Base-by-base conservation (phyloP, 768 basidiomycete species). In the Boletus rubescentipes region DNA sequence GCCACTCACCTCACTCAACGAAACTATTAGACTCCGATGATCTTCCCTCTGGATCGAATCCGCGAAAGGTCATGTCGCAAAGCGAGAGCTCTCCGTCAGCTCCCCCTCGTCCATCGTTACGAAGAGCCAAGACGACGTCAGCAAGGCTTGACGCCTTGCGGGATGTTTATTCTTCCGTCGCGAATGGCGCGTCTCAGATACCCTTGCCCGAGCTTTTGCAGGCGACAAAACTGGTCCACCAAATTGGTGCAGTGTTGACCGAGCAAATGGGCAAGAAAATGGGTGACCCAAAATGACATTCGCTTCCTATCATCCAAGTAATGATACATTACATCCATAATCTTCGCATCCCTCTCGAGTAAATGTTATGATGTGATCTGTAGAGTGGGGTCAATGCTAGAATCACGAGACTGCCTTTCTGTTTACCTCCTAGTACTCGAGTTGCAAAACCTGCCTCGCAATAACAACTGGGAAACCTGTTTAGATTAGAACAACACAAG, bases 261-360 rank as follows among this genome's bases (percentile, higher is more conserved):
- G 77, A 79, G 55, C 73, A 77, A 59, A 70, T 83, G 62, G 64
- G 64, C 39, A 73, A 69, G 57, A 75, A 72, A 59, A 52, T 76
- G 45, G 56, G 57, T 10, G 54, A 50, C 49, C 46, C 53, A 7
- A 9, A 14, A 12, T 61, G 29, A 70, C 31, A 35, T 38, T 26
- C 9, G 7, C 5, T 53, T 38, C 31, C 32, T 26, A 10, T 47
- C 42, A 46, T 21, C 9, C 26, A 11, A 26, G n/a, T 31, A 47
- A 35, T 21, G 32, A 48, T 46, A 47, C 42, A n/a, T 75, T 72
- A 54, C 83, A 87, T 3, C 81, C 83, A 55, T 82, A 86, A 71
- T 2, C 26, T 39, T 47, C 5, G 8, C 16, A 30, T 37, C 31
- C 42, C 43, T 46, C 52, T 18, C 47, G 52, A 26, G 45, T 56